A percentile compares a stretch with the other conserved stretches of the same genome.
Conservation (phyloP, 768 basidiomycete genomes). For the Tricholomella constricta region DNA sequence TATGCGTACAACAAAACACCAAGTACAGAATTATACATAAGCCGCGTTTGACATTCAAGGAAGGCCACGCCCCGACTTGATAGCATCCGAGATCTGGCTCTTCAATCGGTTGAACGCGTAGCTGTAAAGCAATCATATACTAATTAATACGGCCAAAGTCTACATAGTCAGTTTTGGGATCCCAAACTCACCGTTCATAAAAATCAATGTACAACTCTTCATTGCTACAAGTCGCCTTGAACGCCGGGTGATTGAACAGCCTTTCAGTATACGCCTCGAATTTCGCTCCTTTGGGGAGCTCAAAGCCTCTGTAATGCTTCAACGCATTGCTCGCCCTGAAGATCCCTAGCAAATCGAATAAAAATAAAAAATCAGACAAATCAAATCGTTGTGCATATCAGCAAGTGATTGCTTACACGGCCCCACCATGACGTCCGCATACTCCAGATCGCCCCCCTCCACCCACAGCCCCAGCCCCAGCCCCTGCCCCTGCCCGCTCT, state of each 20-base stretch:
- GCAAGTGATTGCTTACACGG: no score
- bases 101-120: slow-evolving; percentile 79
- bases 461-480: slow-evolving; percentile 60
- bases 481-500: no score
- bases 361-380: no score
- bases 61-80: slow-evolving; percentile 63
- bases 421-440: slow-evolving; percentile 67
- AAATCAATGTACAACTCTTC: slow-evolving; percentile 69
- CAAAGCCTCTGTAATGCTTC: slow-evolving; percentile 68
- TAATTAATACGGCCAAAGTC: no score
- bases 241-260: slow-evolving; percentile 60
- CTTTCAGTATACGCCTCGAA: slow-evolving; percentile 55
- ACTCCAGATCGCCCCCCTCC: slow-evolving; percentile 56
- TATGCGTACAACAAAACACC: no score
- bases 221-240: slow-evolving; percentile 69
- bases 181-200: slow-evolving; percentile 56
- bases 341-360: no score
- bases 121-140: no score
- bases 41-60: no score
- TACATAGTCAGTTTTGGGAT: not conserved
- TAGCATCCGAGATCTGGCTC: slow-evolving; percentile 74
- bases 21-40: no score
- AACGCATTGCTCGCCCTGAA: slow-evolving; percentile 65
- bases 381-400: no score
- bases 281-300: slow-evolving; percentile 48